Evolutionary conservation across 2,329 filamentous ascomycete species (phyloP).

Genomic region (Aspergillus terreus): DNA sequence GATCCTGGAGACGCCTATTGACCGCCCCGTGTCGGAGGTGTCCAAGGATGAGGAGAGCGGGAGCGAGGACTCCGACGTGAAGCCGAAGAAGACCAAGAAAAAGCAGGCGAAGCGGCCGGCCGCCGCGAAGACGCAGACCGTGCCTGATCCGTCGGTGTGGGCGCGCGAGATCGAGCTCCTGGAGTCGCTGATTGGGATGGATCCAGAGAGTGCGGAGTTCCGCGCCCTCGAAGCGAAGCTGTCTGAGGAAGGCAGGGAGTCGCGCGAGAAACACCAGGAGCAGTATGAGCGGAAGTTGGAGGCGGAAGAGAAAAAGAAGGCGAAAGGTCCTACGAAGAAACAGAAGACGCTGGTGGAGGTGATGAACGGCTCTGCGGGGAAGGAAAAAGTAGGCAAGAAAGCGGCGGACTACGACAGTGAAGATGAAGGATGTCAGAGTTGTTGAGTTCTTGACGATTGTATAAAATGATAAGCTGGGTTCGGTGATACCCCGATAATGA

Average conservation of each 20-base stretch:
- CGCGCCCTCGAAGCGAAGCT: slow-evolving; percentile 60
- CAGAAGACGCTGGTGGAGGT: slow-evolving; percentile 35
- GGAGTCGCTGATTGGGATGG: slow-evolving; percentile 81
- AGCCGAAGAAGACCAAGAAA: slow-evolving; percentile 20
- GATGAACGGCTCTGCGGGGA: slow-evolving; percentile 23
- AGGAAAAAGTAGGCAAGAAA: slow-evolving; percentile 6
- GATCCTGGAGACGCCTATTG: slow-evolving; percentile 94
- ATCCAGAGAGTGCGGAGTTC: slow-evolving; percentile 72
- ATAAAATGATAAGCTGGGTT: background rate
- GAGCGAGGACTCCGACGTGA: slow-evolving; percentile 16
- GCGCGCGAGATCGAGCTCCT: slow-evolving; percentile 92
- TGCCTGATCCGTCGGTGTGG: slow-evolving; percentile 82
- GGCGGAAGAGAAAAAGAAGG: slow-evolving; percentile 52
- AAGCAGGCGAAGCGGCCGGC: slow-evolving; percentile 20
- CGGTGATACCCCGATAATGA: background rate
- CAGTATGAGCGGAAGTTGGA: slow-evolving; percentile 73
- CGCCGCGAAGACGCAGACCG: slow-evolving; percentile 30
- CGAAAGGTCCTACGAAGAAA: slow-evolving; percentile 40
- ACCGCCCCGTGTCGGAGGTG: slow-evolving; percentile 47
- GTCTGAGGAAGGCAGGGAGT: slow-evolving; percentile 62
- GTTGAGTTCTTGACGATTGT: slow-evolving; percentile 1
- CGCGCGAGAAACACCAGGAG: slow-evolving; percentile 71
- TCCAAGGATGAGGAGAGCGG: slow-evolving; percentile 15
- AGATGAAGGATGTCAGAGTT: slow-evolving; percentile 20
- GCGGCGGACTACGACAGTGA: slow-evolving; percentile 9